A percentile compares a stretch with the other conserved stretches of the same genome.
Evolutionary conservation across 345 rosid genomes (phyloP).

Genomic region (Leavenworthia alabamica): DNA sequence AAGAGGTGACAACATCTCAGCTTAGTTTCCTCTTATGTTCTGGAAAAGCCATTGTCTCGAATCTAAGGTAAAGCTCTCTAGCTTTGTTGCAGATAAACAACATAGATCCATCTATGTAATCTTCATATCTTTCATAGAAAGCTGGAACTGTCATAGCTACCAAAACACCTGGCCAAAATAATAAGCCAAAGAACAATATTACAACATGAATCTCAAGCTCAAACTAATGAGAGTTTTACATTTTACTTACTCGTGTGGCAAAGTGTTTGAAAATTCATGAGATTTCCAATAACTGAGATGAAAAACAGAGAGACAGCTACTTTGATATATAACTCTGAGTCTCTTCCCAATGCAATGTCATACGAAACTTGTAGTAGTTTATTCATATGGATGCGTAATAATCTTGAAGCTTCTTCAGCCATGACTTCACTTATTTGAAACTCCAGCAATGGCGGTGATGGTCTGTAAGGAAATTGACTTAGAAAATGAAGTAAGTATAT

Average conservation of each 20-base stretch:
- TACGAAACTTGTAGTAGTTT: conserved; percentile 52
- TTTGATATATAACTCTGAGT: conserved; percentile 54
- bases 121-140: conserved; percentile 61
- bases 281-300: conserved; percentile 56
- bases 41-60: conserved; percentile 42
- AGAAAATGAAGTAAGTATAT: neutral
- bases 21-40: conserved; percentile 52
- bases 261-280: conserved; percentile 64
- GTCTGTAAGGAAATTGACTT: conserved; percentile 36
- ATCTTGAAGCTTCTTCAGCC: conserved; percentile 44
- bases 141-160: conserved; percentile 63
- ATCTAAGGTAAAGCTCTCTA: conserved; percentile 39
- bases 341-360: conserved; percentile 72
- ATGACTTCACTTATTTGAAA: conserved; percentile 64
- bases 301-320: conserved; percentile 54
- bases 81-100: conserved; percentile 27
- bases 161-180: conserved; percentile 53
- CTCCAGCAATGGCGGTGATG: conserved; percentile 82
- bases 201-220: neutral
- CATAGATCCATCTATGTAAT: conserved; percentile 41
- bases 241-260: conserved; percentile 60
- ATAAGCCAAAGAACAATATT: neutral
- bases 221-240: neutral
- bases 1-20: conserved; percentile 27
- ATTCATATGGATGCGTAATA: conserved; percentile 45